Evolutionary conservation across 2,329 filamentous ascomycete genomes (phyloP).

Genomic region (Pseudocercospora fuligena): DNA sequence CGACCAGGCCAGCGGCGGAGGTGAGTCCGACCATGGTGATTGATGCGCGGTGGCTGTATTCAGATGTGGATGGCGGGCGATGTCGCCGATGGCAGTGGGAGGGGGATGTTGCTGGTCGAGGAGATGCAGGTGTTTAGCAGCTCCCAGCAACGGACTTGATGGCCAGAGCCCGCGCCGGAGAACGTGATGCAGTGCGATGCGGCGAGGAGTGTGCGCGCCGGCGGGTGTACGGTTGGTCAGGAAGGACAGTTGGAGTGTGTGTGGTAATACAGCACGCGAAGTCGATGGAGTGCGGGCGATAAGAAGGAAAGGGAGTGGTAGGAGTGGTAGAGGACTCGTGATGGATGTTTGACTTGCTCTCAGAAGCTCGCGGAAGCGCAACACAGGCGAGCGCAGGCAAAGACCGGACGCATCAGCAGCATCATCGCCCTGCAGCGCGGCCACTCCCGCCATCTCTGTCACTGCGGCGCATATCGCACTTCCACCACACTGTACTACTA

Average conservation of each 20-base stretch:
- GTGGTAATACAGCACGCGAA: conserved; percentile 3
- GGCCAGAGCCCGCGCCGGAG: conserved; percentile 16
- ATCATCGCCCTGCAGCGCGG: neutral
- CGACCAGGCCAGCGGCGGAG: conserved; percentile 91
- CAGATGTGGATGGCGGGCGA: neutral
- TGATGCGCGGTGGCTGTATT: neutral
- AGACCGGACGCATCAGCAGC: neutral
- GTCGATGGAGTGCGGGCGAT: conserved; percentile 1
- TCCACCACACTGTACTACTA: neutral
- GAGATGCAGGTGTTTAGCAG: neutral
- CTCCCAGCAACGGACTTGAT: conserved; percentile 11
- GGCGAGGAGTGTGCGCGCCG: conserved; percentile 14
- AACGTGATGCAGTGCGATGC: conserved; percentile 13
- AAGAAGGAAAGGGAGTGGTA: neutral
- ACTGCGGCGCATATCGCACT: neutral
- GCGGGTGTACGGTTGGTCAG: neutral
- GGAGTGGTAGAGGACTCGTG: neutral
- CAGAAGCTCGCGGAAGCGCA: conserved; percentile 3
- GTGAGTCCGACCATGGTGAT: conserved; percentile 82
- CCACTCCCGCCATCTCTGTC: neutral
- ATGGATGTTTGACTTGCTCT: neutral
- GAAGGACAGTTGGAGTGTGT: neutral
- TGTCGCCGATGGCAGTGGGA: neutral
- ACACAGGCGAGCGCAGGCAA: too few species aligned
- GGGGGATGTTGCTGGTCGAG: conserved; percentile 11